Percentiles rank a stretch among this genome's conserved stretches.
Evolutionary conservation across 176 grass and related monocot genomes (phyloP).

Genomic region (Carex cristatella): DNA sequence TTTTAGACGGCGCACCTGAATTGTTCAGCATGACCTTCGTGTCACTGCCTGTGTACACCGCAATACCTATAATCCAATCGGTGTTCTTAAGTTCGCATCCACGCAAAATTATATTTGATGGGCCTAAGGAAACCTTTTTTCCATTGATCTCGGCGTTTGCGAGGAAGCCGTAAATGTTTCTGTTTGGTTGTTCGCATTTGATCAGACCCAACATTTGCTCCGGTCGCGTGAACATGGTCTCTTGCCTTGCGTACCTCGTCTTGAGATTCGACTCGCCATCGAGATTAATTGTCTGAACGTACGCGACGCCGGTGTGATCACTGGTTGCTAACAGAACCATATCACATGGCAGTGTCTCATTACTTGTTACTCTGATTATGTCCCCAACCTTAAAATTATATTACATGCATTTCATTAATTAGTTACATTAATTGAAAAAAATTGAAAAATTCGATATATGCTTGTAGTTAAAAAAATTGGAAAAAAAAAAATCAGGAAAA

Average conservation of each 20-base stretch:
- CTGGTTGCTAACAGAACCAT: slow-evolving; percentile 85
- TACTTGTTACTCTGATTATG: slow-evolving; percentile 39
- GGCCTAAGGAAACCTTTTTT: slow-evolving; percentile 54
- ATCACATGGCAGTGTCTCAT: slow-evolving; percentile 88
- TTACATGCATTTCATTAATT: neutral
- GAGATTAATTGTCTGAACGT: slow-evolving; percentile 95
- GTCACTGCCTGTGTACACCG: slow-evolving; percentile 80
- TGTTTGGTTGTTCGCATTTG: slow-evolving; percentile 75
- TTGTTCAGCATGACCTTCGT: slow-evolving; percentile 98
- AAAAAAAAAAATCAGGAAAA: neutral
- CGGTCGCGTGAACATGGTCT: slow-evolving; percentile 38
- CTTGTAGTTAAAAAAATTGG: neutral
- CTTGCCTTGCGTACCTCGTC: slow-evolving; percentile 82
- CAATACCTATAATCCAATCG: slow-evolving; percentile 54
- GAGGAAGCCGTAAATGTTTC: slow-evolving; percentile 90
- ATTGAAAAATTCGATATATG: neutral
- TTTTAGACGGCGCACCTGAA: slow-evolving; percentile 81
- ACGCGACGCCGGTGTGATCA: slow-evolving; percentile 81
- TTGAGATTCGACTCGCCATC: slow-evolving; percentile 99
- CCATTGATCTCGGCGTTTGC: slow-evolving; percentile 57
- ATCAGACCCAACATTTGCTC: slow-evolving; percentile 45
- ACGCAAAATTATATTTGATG: slow-evolving; percentile 73
- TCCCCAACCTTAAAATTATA: slow-evolving; percentile 35
- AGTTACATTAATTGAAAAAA: too few relatives aligned
- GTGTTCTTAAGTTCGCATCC: slow-evolving; percentile 98